phyloP scores from a whole-genome alignment of 2,329 filamentous ascomycete genomes.

The Hypoxylon sp. region DNA sequence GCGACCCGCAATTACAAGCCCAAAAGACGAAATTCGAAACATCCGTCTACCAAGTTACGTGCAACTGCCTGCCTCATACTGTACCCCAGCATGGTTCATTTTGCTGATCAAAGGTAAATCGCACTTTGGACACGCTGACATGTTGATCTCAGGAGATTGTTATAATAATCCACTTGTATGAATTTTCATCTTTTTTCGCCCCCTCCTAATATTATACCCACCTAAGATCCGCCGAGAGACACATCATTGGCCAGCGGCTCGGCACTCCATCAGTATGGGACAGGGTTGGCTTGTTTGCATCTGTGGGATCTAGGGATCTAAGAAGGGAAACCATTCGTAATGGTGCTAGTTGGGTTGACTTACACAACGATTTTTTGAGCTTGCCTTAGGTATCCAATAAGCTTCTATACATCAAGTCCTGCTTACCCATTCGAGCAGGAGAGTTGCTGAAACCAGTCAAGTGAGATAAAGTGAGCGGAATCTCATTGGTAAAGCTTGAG shows the following conservation, averaged over 20 bases:
- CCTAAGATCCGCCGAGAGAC: background rate
- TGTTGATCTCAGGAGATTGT: background rate
- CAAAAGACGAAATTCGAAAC: background rate
- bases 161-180: background rate
- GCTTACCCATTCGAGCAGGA: too few species aligned
- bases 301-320: constrained; percentile 31
- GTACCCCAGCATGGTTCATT: background rate
- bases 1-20: background rate
- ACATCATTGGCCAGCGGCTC: constrained; percentile 18
- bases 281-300: constrained; percentile 31
- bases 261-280: constrained; percentile 13
- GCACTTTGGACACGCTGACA: background rate
- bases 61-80: background rate
- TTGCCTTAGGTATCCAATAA: too few species aligned
- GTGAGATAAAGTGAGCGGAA: too few species aligned
- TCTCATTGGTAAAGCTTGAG: too few species aligned
- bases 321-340: constrained; percentile 31
- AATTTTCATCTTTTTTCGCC: background rate
- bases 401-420: too few species aligned
- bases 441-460: too few species aligned
- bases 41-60: background rate
- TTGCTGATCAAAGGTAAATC: background rate
- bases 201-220: constrained; percentile 8
- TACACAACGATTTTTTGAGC: too few species aligned
- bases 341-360: constrained; percentile 19